Conservation (phyloP, 371 early-diverging fungal genomes). For the Zopfochytrium polystomum region DNA sequence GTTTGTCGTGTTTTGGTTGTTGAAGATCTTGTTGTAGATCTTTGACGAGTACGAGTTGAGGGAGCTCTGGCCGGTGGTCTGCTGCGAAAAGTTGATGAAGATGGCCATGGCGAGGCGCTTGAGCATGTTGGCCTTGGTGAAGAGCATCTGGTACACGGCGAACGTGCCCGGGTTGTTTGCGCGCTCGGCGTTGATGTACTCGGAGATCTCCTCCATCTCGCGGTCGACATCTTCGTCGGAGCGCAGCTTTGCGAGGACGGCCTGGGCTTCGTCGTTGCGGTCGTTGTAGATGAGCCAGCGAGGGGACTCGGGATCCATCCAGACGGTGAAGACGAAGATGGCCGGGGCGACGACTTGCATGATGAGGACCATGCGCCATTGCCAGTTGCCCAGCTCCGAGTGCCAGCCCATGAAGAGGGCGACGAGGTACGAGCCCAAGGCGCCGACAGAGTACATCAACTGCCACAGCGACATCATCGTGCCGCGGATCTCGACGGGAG, state of each 20-base stretch:
- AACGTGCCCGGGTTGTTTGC: constrained; percentile 7
- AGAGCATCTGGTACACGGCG: constrained; percentile 5
- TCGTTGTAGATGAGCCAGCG: no score
- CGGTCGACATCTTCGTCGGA: background rate
- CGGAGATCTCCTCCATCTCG: constrained; percentile 2
- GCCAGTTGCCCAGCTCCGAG: constrained; percentile 3
- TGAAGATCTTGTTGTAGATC: constrained; percentile 7
- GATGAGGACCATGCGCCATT: constrained; percentile 7
- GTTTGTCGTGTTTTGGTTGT: no score
- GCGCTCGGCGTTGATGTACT: no score
- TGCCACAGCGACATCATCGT: constrained; percentile 8
- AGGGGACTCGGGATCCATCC: no score
- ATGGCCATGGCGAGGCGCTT: constrained; percentile 5
- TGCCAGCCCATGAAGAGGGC: no score
- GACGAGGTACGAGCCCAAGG: background rate
- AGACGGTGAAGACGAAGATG: no score
- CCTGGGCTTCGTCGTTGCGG: no score
- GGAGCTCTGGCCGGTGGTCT: no score
- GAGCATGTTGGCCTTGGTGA: no score
- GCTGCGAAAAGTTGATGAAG: constrained; percentile 5
- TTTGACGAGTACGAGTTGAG: no score
- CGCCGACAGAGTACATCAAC: constrained; percentile 4
- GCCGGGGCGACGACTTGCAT: background rate
- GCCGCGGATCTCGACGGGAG: no score
- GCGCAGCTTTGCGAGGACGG: no score